Evolutionary conservation across 2,329 filamentous ascomycete genomes (phyloP), one percentile per base, ranked within the genome.

Genomic region (Fusarium sp.): DNA sequence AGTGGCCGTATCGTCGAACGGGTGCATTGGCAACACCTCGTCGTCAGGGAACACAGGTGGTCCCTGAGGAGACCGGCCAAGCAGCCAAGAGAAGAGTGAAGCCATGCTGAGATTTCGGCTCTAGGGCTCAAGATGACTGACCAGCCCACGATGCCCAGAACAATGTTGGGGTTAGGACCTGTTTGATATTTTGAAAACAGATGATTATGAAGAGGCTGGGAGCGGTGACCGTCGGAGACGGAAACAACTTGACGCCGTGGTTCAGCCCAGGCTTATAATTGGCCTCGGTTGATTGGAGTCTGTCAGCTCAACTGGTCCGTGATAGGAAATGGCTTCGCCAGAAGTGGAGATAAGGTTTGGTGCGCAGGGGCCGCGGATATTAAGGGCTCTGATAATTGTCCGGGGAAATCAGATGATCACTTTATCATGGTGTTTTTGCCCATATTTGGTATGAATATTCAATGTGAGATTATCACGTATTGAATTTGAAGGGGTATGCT

Each of bases 261-360:
- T 31, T 52, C 10, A 52, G 25, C 18, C 18, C 29, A n/a, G 5
- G 25, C 10, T 29, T 13, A 52, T 31, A 52, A 52, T 52, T 29
- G 47, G 47, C 47, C 18, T 31, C 5, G 25, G 25, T 7, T 52
- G 25, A 29, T 52, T 52, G 4, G 25, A 29, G 27, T 52, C 47
- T 3, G 47, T 52, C 47, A 52, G 47, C 47, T 10, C 47, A 31
- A 52, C 47, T n/a, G 18, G 25, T 52, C 47, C 47, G 1, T 25
- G 27, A 52, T 5, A 52, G 47, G 47, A 52, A 52, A 31, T 31
- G 16, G 47, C 47, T 52, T 52, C 11, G 18, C 47, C 6, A 52
- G 18, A 52, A 52, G 27, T 52, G 47, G 27, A 31, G 11, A 52
- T 52, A 20, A 50, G 47, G n/a, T 29, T 52, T 52, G 16, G 25